phyloP scores from a whole-genome alignment of 768 basidiomycete genomes.

The Russula earlei region DNA sequence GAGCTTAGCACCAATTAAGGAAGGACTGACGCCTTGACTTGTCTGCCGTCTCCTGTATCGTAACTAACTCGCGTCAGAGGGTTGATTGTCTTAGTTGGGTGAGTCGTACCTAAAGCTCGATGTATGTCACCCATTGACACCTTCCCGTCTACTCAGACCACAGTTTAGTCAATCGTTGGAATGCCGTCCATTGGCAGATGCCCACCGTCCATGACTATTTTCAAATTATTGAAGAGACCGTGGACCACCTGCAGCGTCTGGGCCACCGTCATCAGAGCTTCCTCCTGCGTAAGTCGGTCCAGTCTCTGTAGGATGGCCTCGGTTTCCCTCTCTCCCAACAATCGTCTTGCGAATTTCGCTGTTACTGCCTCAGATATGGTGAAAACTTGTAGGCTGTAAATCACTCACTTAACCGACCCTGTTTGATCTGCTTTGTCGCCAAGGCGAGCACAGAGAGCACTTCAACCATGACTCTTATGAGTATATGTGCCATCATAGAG shows the following conservation, averaged over 20 bases:
- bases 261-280: background rate
- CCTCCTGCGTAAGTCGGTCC: background rate
- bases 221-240: background rate
- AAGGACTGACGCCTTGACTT: background rate
- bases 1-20: background rate
- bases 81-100: background rate
- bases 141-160: background rate
- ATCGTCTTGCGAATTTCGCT: background rate
- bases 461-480: background rate
- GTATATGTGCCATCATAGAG: background rate
- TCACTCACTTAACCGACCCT: background rate
- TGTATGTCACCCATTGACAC: background rate
- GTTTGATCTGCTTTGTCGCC: background rate
- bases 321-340: background rate
- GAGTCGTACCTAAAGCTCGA: background rate
- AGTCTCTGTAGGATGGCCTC: background rate
- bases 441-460: background rate
- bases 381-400: background rate
- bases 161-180: background rate
- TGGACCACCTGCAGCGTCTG: background rate
- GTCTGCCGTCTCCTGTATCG: background rate
- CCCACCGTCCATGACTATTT: background rate
- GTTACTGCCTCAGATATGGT: background rate
- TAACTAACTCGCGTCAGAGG: background rate
- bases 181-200: too few relatives aligned